Conservation (phyloP, 208 protist species). For the Porcisia deanei region DNA sequence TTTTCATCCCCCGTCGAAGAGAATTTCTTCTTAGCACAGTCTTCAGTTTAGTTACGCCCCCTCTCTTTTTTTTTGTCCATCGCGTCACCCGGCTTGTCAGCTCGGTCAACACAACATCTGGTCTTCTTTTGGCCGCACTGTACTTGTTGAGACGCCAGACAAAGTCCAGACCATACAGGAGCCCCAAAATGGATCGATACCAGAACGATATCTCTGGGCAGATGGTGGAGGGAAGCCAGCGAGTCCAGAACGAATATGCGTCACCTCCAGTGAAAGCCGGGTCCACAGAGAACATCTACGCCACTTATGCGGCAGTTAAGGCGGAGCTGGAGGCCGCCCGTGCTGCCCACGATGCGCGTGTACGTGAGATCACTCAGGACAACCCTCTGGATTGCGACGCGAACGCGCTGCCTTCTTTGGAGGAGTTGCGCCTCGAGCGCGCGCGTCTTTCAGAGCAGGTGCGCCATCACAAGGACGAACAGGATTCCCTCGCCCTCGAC, state of each 20-base stretch:
- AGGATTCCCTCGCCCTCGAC: constrained; percentile 65
- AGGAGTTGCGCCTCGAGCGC: constrained; percentile 57
- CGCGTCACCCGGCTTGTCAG: background rate
- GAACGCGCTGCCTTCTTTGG: constrained; percentile 44
- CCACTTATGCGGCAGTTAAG: constrained; percentile 17
- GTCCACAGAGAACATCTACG: background rate
- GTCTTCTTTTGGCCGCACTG: too few species aligned
- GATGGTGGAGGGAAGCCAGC: too few species aligned
- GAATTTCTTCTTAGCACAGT: too few species aligned
- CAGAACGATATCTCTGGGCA: background rate
- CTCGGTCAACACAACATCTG: background rate
- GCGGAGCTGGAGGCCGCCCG: constrained; percentile 27
- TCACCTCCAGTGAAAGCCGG: background rate
- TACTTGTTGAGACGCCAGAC: too few species aligned
- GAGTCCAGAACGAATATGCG: background rate
- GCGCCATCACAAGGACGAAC: constrained; percentile 80
- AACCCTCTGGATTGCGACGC: constrained; percentile 15
- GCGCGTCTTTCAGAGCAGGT: constrained; percentile 53
- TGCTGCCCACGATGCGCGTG: constrained; percentile 31
- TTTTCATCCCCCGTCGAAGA: too few species aligned
- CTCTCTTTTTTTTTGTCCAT: background rate
- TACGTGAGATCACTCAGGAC: constrained; percentile 30
- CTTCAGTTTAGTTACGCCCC: background rate
- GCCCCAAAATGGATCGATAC: background rate
- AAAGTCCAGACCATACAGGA: too few species aligned